phyloP scores from a whole-genome alignment of 1,284 basidiomycete species.

The Mycena citricolor region DNA sequence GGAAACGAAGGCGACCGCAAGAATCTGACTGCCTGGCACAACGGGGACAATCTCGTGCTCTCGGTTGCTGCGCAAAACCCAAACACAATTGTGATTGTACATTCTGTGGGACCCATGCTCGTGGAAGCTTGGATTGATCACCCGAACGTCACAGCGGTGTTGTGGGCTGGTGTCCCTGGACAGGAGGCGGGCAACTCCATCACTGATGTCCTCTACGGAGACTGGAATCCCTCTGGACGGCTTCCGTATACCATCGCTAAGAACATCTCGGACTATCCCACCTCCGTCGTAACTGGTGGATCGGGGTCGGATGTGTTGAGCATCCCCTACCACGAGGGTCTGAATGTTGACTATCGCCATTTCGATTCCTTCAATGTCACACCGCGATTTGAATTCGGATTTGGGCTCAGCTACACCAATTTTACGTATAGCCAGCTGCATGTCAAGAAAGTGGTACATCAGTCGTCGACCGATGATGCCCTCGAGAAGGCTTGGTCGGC shows the following conservation, averaged over 20 bases:
- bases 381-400: constrained; percentile 70
- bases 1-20: constrained; percentile 47
- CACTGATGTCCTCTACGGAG: constrained; percentile 61
- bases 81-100: constrained; percentile 76
- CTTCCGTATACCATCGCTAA: constrained; percentile 48
- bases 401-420: constrained; percentile 55
- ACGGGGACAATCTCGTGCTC: constrained; percentile 56
- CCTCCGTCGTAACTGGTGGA: constrained; percentile 34
- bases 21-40: constrained; percentile 54
- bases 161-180: constrained; percentile 63
- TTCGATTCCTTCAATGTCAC: constrained; percentile 50
- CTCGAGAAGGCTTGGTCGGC: constrained; percentile 40
- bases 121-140: constrained; percentile 70
- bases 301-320: constrained; percentile 27
- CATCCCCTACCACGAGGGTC: constrained; percentile 40
- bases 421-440: constrained; percentile 54
- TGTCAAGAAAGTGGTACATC: constrained; percentile 38
- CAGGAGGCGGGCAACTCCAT: constrained; percentile 70
- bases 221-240: constrained; percentile 52
- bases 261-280: constrained; percentile 48
- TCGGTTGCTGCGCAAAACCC: constrained; percentile 53
- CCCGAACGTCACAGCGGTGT: constrained; percentile 42
- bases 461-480: constrained; percentile 35
- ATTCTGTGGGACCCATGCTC: constrained; percentile 67
- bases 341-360: constrained; percentile 60